Percentiles rank a stretch among this genome's conserved stretches.
Conservation (phyloP, 2,329 filamentous ascomycete species). For the Stromatinia cepivora region DNA sequence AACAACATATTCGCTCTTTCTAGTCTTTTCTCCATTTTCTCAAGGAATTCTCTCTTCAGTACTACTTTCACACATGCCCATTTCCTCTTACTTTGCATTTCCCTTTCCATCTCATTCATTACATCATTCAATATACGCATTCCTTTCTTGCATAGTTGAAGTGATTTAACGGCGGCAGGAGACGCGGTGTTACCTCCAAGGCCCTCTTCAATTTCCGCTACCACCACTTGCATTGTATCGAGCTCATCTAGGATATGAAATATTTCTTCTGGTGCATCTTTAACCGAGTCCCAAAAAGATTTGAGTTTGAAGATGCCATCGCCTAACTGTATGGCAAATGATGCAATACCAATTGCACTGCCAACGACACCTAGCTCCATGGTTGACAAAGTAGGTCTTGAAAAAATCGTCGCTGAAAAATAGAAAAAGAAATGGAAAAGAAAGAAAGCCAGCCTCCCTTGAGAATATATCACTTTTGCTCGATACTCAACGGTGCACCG, state of each 20-base stretch:
- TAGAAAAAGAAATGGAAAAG: too few relatives aligned
- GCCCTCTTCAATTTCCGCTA: background rate
- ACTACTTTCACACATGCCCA: background rate
- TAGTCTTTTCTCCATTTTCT: background rate
- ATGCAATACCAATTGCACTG: constrained; percentile 9
- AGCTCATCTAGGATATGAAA: background rate
- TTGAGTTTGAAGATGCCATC: constrained; percentile 14
- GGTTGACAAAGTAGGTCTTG: too few relatives aligned
- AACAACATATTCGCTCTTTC: background rate
- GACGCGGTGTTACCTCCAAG: background rate
- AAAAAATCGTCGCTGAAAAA: too few relatives aligned
- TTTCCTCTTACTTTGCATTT: background rate
- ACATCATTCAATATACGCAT: background rate
- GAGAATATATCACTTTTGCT: too few relatives aligned
- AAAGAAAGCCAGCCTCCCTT: too few relatives aligned
- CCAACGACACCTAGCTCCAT: too few relatives aligned
- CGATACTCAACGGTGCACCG: too few relatives aligned
- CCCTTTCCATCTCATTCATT: background rate
- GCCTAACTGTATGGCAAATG: background rate
- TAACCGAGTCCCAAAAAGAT: background rate
- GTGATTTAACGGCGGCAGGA: background rate
- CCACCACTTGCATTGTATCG: background rate
- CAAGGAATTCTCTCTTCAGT: background rate
- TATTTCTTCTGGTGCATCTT: constrained; percentile 6
- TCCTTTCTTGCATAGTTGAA: background rate